Evolutionary conservation across 2,329 filamentous ascomycete species (phyloP).

Genomic region (Fusarium verrucosum): DNA sequence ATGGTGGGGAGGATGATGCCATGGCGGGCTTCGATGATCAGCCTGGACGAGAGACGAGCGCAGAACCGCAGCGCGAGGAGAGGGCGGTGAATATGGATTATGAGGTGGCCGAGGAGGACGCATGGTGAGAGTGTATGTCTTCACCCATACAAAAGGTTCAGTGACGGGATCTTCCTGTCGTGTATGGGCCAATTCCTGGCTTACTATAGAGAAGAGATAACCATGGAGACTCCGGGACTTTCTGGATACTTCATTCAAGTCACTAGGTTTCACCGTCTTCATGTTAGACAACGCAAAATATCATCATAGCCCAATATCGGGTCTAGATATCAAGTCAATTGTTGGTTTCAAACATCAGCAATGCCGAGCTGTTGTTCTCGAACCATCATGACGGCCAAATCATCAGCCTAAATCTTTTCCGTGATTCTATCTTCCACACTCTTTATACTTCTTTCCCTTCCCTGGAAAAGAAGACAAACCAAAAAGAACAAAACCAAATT

Average conservation of each 20-base stretch:
- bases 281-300: background rate
- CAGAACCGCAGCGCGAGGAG: constrained; percentile 41
- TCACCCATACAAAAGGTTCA: background rate
- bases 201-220: background rate
- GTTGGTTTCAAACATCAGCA: constrained; percentile 6
- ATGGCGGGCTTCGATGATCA: constrained; percentile 41
- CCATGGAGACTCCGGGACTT: background rate
- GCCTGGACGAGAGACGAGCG: constrained; percentile 15
- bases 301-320: constrained; percentile 25
- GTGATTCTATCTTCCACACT: background rate
- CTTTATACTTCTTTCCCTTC: constrained; percentile 12
- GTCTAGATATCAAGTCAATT: constrained; percentile 33
- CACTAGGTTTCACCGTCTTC: background rate
- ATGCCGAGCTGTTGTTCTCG: background rate
- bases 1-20: constrained; percentile 36
- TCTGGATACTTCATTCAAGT: constrained; percentile 1
- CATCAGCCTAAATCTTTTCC: background rate
- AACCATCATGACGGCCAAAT: constrained; percentile 2
- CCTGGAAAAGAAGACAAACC: background rate
- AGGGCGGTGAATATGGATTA: constrained; percentile 60
- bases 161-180: background rate
- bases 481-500: constrained; percentile 26
- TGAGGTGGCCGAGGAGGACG: constrained; percentile 62
- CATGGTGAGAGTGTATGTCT: constrained; percentile 50
- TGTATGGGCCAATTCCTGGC: background rate